Evolutionary conservation across 1,139 yeast genomes (phyloP).

Genomic region (Kurtzmaniella quercitrusa): DNA sequence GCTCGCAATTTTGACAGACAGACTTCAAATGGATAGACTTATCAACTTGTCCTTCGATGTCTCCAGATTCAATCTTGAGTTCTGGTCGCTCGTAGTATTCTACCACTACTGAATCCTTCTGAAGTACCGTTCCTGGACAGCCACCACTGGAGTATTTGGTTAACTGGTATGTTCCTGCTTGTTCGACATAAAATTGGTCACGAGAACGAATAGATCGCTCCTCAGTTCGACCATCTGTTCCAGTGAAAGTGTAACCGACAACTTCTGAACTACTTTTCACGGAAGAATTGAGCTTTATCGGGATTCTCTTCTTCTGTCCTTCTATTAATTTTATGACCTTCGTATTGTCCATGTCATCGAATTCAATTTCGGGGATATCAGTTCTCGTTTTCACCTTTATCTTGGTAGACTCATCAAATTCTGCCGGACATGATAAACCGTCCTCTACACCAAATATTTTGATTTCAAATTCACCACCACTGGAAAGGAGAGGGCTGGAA

Average conservation of each 20-base stretch:
- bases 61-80: constrained; percentile 21
- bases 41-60: constrained; percentile 12
- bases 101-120: constrained; percentile 36
- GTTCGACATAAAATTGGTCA: constrained; percentile 41
- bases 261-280: constrained; percentile 23
- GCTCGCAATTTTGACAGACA: constrained; percentile 30
- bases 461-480: constrained; percentile 70
- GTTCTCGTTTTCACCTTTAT: constrained; percentile 60
- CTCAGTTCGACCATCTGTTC: constrained; percentile 20
- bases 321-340: constrained; percentile 45
- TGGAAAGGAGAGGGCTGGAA: constrained; percentile 47
- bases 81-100: constrained; percentile 56
- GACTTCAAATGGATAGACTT: constrained; percentile 22
- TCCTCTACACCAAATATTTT: constrained; percentile 65
- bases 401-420: constrained; percentile 44
- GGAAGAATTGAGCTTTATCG: constrained; percentile 43
- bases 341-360: constrained; percentile 18
- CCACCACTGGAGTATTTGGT: constrained; percentile 57
- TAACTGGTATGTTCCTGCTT: constrained; percentile 63
- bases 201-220: constrained; percentile 19
- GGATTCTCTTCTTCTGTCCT: constrained; percentile 56
- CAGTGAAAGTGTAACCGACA: constrained; percentile 21
- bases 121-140: constrained; percentile 59
- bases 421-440: constrained; percentile 68
- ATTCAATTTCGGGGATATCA: constrained; percentile 49